phyloP scores from a whole-genome alignment of 2,329 filamentous ascomycete species.

The Cercospora brassicicola region DNA sequence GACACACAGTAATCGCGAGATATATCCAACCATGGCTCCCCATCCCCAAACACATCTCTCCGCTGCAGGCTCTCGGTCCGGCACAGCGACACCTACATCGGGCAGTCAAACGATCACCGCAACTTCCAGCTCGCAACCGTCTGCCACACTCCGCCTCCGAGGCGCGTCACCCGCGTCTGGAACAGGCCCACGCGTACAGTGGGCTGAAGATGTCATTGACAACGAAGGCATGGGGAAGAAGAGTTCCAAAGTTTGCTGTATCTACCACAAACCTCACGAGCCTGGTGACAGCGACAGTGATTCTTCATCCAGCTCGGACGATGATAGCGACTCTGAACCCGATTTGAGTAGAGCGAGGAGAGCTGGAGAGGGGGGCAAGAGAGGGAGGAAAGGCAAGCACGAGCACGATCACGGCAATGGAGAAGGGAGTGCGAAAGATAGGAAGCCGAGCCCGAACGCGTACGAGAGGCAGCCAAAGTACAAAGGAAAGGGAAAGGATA shows the following conservation, averaged over 20 bases:
- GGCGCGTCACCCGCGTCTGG: slow-evolving; percentile 38
- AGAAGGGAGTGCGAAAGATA: slow-evolving; percentile 44
- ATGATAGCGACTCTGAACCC: slow-evolving; percentile 56
- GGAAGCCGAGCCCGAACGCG: slow-evolving; percentile 72
- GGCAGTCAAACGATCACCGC: slow-evolving; percentile 39
- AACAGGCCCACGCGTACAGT: slow-evolving; percentile 68
- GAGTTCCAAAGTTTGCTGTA: slow-evolving; percentile 98
- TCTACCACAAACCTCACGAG: slow-evolving; percentile 83
- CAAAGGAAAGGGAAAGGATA: slow-evolving; percentile 32
- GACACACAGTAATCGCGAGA: background rate
- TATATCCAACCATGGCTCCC: slow-evolving; percentile 7
- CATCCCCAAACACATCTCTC: slow-evolving; percentile 15
- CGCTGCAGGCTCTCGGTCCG: slow-evolving; percentile 16
- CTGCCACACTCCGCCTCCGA: slow-evolving; percentile 43
- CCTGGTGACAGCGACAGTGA: slow-evolving; percentile 80
- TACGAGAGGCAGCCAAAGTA: slow-evolving; percentile 73
- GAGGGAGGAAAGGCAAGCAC: slow-evolving; percentile 63
- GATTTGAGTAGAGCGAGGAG: slow-evolving; percentile 52
- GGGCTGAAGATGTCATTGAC: slow-evolving; percentile 90
- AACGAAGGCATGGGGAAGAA: slow-evolving; percentile 95
- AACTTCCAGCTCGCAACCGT: slow-evolving; percentile 31
- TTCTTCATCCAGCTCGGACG: slow-evolving; percentile 57
- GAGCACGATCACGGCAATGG: slow-evolving; percentile 63
- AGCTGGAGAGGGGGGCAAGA: slow-evolving; percentile 45
- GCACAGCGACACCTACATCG: slow-evolving; percentile 32